Percentiles rank a stretch among this genome's conserved stretches.
These are phyloP conservation scores for Sugiyamaella floridensis DNA, from an alignment of 805 yeast genomes.

Conservation along the genomic window DNA sequence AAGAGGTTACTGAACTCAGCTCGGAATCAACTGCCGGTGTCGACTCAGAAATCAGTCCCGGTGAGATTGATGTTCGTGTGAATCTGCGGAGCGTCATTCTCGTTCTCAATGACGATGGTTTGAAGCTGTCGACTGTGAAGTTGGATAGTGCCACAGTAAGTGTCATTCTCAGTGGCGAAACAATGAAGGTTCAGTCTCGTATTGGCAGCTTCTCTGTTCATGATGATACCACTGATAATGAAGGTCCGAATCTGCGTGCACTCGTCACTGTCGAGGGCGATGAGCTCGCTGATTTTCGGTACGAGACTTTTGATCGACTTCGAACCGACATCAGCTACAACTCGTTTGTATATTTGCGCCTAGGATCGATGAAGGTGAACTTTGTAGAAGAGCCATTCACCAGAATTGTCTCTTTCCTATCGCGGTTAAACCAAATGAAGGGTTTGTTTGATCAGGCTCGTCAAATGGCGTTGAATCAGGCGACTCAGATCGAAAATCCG, in stretches of 20 bases:
- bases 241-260: constrained; percentile 49
- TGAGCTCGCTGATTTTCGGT: constrained; percentile 71
- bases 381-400: constrained; percentile 77
- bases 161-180: constrained; percentile 65
- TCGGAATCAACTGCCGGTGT: not conserved
- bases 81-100: constrained; percentile 66
- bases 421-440: constrained; percentile 78
- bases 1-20: not conserved
- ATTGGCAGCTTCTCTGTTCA: constrained; percentile 72
- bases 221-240: constrained; percentile 57
- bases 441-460: constrained; percentile 83
- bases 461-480: constrained; percentile 80
- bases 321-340: constrained; percentile 39
- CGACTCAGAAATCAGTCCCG: not conserved
- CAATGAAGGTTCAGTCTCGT: constrained; percentile 61
- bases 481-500: constrained; percentile 48
- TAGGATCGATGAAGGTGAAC: constrained; percentile 70
- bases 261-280: constrained; percentile 75
- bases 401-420: constrained; percentile 57
- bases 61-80: constrained; percentile 52
- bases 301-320: constrained; percentile 69
- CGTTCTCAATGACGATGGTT: constrained; percentile 75
- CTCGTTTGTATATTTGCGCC: constrained; percentile 52
- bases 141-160: constrained; percentile 66
- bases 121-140: constrained; percentile 70